Percentiles rank a stretch among this genome's conserved stretches.
phyloP scores from a whole-genome alignment of 352 stramenopile genomes.

The Phytophthora palmivora region DNA sequence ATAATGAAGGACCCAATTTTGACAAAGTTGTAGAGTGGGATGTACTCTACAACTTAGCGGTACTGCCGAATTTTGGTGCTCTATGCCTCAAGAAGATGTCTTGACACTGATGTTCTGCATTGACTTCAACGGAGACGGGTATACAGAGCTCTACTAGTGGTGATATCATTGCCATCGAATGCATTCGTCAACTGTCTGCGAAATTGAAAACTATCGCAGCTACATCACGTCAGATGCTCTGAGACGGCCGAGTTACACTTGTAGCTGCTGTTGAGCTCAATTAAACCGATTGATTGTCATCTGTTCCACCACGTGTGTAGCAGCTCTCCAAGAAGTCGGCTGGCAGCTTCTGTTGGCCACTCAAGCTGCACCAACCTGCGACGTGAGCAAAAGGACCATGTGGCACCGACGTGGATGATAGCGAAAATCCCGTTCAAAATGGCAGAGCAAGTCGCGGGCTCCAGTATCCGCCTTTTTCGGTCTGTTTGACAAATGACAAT shows the following conservation, averaged over 20 bases:
- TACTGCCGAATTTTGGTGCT: background rate
- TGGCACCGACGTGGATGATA: conserved; percentile 19
- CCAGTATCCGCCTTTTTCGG: background rate
- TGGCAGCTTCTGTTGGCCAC: conserved; percentile 11
- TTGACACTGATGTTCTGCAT: conserved; percentile 12
- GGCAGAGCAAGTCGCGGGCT: conserved; percentile 10
- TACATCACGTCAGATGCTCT: conserved; percentile 3
- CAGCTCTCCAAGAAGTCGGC: conserved; percentile 15
- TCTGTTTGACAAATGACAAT: background rate
- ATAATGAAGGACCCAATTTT: conserved; percentile 1
- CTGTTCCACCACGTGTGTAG: conserved; percentile 6
- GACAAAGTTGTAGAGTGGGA: conserved; percentile 3
- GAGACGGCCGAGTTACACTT: conserved; percentile 3
- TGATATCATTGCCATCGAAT: background rate
- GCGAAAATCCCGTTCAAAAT: conserved; percentile 1
- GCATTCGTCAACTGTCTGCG: background rate
- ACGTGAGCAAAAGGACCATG: conserved; percentile 19
- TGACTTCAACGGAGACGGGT: conserved; percentile 26
- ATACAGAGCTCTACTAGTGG: conserved; percentile 3
- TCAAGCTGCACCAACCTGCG: conserved; percentile 22
- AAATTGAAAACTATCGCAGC: background rate
- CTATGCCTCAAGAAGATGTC: conserved; percentile 25
- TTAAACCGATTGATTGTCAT: conserved; percentile 9
- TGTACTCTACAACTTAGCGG: conserved; percentile 5
- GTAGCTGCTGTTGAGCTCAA: conserved; percentile 1